phyloP scores from a whole-genome alignment of 768 basidiomycete genomes.

The Leccinellum albellum region DNA sequence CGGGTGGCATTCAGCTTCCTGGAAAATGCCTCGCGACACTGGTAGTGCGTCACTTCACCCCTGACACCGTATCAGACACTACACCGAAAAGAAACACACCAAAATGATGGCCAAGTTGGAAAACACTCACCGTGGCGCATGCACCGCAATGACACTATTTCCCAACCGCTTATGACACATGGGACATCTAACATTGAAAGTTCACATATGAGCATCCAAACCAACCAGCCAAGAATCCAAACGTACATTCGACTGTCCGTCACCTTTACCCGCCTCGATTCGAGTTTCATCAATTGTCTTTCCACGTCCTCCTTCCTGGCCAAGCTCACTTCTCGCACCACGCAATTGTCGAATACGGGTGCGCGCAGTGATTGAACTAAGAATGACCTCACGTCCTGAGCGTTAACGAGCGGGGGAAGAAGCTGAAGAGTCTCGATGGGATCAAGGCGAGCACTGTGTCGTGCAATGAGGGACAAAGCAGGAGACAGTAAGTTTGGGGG shows the following conservation, averaged over 20 bases:
- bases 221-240: not conserved
- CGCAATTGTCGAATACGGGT: constrained; percentile 63
- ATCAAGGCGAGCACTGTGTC: constrained; percentile 80
- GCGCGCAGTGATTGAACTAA: constrained; percentile 65
- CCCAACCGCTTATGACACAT: constrained; percentile 94
- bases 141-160: constrained; percentile 90
- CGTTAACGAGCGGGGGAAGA: constrained; percentile 85
- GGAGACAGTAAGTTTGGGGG: constrained; percentile 64
- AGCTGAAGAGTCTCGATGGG: constrained; percentile 78
- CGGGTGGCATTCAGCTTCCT: constrained; percentile 43
- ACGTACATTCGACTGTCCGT: constrained; percentile 90
- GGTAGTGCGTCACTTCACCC: constrained; percentile 95
- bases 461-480: constrained; percentile 83
- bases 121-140: constrained; percentile 69
- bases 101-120: not conserved
- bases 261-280: constrained; percentile 81
- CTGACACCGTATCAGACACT: constrained; percentile 37
- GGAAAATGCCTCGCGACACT: constrained; percentile 85
- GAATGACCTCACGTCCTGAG: constrained; percentile 76
- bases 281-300: constrained; percentile 65
- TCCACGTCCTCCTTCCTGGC: constrained; percentile 78
- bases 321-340: constrained; percentile 67
- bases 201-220: not conserved
- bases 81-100: not conserved
- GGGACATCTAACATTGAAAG: constrained; percentile 62